These are phyloP conservation scores for Lodderomyces parapsilosis DNA, from an alignment of 1,139 yeast species.

Conservation along the genomic window DNA sequence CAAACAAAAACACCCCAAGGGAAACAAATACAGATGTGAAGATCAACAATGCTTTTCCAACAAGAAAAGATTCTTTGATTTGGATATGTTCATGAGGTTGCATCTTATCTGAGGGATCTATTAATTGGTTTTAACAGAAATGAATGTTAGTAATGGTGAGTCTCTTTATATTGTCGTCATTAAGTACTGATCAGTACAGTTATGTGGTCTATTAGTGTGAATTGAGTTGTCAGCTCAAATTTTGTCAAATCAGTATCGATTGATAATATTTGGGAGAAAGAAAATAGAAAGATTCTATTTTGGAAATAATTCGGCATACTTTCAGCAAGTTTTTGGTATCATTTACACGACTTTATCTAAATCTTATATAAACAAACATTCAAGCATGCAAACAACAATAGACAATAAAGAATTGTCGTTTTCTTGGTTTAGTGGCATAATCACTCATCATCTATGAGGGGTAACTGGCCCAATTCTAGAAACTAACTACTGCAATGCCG, in stretches of 20 bases:
- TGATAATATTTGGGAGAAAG: too few species aligned
- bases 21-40: conserved; percentile 62
- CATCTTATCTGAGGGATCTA: background rate
- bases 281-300: too few species aligned
- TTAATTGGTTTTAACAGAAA: background rate
- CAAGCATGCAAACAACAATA: too few species aligned
- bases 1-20: conserved; percentile 58
- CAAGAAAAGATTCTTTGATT: conserved; percentile 43
- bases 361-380: too few species aligned
- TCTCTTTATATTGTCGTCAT: background rate
- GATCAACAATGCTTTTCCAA: conserved; percentile 51
- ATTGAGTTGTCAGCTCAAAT: background rate
- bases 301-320: too few species aligned
- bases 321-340: too few species aligned
- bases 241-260: background rate
- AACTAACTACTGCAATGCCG: too few species aligned
- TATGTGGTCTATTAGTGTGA: background rate
- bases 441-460: too few species aligned
- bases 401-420: too few species aligned
- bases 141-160: background rate
- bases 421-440: too few species aligned
- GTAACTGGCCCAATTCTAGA: too few species aligned
- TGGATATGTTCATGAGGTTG: conserved; percentile 28
- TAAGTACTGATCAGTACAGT: background rate
- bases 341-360: too few species aligned